phyloP scores from a whole-genome alignment of 2,329 filamentous ascomycete genomes.

The Claviceps humidiphila region DNA sequence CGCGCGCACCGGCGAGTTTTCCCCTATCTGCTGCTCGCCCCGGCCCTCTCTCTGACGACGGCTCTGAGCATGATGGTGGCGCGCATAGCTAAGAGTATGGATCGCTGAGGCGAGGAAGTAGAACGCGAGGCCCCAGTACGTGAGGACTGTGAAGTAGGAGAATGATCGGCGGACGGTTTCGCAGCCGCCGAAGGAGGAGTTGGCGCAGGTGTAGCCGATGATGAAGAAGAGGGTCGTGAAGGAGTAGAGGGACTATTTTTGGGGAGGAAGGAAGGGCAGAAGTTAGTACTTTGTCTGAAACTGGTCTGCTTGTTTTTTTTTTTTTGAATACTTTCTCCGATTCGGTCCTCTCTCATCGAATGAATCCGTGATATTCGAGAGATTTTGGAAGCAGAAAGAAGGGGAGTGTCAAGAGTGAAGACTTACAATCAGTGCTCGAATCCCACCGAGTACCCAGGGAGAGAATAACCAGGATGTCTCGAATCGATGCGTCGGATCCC shows the following conservation, averaged over 20 bases:
- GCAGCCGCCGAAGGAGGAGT: constrained; percentile 30
- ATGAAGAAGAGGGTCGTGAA: constrained; percentile 57
- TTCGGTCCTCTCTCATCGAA: neutral
- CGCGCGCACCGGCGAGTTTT: constrained; percentile 12
- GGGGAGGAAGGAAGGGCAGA: neutral
- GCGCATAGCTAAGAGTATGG: constrained; percentile 41
- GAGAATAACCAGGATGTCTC: constrained; percentile 72
- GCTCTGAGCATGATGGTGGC: no score
- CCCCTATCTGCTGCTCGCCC: constrained; percentile 14
- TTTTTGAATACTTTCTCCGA: neutral
- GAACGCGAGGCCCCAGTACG: constrained; percentile 72
- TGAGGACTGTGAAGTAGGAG: constrained; percentile 71
- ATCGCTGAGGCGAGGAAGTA: constrained; percentile 57
- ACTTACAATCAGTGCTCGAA: constrained; percentile 42
- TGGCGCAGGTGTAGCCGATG: constrained; percentile 51
- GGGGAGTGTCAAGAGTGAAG: neutral
- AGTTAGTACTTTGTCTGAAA: neutral
- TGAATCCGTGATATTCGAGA: neutral
- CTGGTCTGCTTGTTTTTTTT: neutral
- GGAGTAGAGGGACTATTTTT: constrained; percentile 45
- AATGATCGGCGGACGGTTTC: constrained; percentile 42
- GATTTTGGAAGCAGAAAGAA: neutral
- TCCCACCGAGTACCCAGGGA: constrained; percentile 45
- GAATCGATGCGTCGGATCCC: constrained; percentile 51
- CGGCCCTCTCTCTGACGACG: no score